These are phyloP conservation scores for Paecilomyces fulvus DNA, from an alignment of 2,329 filamentous ascomycete genomes.

Conservation along the genomic window DNA sequence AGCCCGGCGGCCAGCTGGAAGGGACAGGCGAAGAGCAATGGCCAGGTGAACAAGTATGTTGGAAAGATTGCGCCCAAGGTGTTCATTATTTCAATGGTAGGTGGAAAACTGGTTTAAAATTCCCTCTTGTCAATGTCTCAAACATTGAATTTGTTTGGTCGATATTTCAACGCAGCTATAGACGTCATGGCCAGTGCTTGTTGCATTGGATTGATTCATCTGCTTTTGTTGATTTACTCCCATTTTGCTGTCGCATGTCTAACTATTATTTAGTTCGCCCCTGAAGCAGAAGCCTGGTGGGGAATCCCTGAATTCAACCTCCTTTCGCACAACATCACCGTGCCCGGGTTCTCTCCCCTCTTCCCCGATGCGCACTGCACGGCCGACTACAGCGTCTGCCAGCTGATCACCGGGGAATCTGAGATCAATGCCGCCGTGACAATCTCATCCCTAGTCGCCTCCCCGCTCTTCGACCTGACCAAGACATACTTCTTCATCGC, in stretches of 20 bases:
- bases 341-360: slow-evolving; percentile 56
- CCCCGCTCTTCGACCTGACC: slow-evolving; percentile 53
- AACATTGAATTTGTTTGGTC: too few relatives aligned
- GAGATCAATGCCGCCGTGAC: slow-evolving; percentile 69
- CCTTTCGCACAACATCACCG: slow-evolving; percentile 47
- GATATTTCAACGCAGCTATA: neutral
- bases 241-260: neutral
- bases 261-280: slow-evolving; percentile 43
- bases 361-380: slow-evolving; percentile 60
- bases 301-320: slow-evolving; percentile 48
- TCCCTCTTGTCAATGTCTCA: neutral
- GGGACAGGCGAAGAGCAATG: neutral
- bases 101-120: slow-evolving; percentile 2
- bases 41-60: neutral
- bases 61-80: slow-evolving; percentile 30
- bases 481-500: slow-evolving; percentile 63
- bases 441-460: slow-evolving; percentile 55
- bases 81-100: slow-evolving; percentile 36
- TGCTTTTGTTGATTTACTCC: neutral
- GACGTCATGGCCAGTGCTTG: neutral
- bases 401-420: slow-evolving; percentile 58
- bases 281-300: slow-evolving; percentile 57
- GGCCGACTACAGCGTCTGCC: slow-evolving; percentile 53
- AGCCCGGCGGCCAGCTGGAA: neutral
- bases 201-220: neutral